Percentiles rank a stretch among this genome's conserved stretches.
Conservation (phyloP, 768 basidiomycete species). For the Tylopilus felleus region DNA sequence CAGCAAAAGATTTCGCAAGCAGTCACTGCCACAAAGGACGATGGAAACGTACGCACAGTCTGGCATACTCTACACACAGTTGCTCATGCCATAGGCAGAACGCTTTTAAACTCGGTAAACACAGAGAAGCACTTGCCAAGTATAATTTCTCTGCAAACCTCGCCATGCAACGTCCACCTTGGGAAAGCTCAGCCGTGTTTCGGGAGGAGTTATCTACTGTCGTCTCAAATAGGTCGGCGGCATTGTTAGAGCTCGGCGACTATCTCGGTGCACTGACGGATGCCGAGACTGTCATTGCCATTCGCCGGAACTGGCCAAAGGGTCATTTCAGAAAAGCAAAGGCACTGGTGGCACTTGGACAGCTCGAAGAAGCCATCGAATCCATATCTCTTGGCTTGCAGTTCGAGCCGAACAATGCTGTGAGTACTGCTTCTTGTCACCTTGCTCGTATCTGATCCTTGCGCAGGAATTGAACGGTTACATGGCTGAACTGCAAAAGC, state of each 20-base stretch:
- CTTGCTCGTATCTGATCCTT: conserved; percentile 6
- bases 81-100: conserved; percentile 42
- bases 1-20: conserved; percentile 72
- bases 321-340: conserved; percentile 95
- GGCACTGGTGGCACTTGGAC: conserved; percentile 72
- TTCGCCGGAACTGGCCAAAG: conserved; percentile 90
- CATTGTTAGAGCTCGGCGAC: conserved; percentile 75
- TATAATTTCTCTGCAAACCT: conserved; percentile 78
- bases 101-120: conserved; percentile 73
- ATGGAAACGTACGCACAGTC: conserved; percentile 79
- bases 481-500: conserved; percentile 30
- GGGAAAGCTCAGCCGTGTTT: conserved; percentile 80
- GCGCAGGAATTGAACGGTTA: conserved; percentile 31
- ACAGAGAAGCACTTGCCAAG: conserved; percentile 65
- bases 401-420: conserved; percentile 71
- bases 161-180: conserved; percentile 79
- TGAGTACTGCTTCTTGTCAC: conserved; percentile 25
- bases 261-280: conserved; percentile 78
- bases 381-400: conserved; percentile 80
- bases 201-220: conserved; percentile 90
- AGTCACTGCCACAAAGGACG: conserved; percentile 81
- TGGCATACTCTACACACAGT: neutral
- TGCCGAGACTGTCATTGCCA: conserved; percentile 82
- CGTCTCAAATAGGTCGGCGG: conserved; percentile 88
- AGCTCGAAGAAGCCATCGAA: conserved; percentile 72